These are phyloP conservation scores for Sphagnurus paluster DNA, from an alignment of 1,284 basidiomycete species.

Conservation along the genomic window DNA sequence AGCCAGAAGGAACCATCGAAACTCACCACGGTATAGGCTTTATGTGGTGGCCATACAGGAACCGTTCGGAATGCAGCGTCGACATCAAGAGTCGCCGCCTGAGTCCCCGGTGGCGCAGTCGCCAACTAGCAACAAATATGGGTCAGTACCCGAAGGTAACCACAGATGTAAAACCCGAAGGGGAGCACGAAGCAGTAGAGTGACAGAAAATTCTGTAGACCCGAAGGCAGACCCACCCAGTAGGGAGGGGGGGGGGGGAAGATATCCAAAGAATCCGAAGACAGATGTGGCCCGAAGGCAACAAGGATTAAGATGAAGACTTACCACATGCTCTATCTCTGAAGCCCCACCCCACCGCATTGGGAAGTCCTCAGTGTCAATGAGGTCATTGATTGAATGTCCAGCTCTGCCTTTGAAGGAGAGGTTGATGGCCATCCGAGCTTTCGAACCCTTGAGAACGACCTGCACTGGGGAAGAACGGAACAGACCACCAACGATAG, in stretches of 20 bases:
- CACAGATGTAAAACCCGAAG: too few species aligned
- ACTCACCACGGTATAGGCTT: constrained; percentile 26
- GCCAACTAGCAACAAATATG: constrained; percentile 32
- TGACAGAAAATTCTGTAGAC: too few species aligned
- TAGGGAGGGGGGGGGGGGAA: too few species aligned
- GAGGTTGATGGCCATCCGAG: background rate
- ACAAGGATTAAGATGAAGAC: too few species aligned
- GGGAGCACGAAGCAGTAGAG: too few species aligned
- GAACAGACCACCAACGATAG: constrained; percentile 1
- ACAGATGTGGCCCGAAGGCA: too few species aligned
- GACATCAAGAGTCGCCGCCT: constrained; percentile 34
- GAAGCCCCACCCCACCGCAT: constrained; percentile 29
- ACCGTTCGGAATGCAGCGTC: constrained; percentile 31
- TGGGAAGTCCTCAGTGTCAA: constrained; percentile 30
- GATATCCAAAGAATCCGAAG: too few species aligned
- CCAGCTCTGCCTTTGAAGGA: constrained; percentile 19
- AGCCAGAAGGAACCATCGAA: constrained; percentile 24
- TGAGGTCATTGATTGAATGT: constrained; percentile 30
- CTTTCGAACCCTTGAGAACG: background rate
- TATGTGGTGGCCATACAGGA: constrained; percentile 30
- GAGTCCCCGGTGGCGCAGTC: constrained; percentile 28
- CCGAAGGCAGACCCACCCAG: too few species aligned
- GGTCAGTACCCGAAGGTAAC: too few species aligned
- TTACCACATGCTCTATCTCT: constrained; percentile 29
- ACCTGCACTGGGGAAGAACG: background rate